These are phyloP conservation scores for Pseudozyma hubeiensis DNA, from an alignment of 1,284 basidiomycete species.

Conservation along the genomic window DNA sequence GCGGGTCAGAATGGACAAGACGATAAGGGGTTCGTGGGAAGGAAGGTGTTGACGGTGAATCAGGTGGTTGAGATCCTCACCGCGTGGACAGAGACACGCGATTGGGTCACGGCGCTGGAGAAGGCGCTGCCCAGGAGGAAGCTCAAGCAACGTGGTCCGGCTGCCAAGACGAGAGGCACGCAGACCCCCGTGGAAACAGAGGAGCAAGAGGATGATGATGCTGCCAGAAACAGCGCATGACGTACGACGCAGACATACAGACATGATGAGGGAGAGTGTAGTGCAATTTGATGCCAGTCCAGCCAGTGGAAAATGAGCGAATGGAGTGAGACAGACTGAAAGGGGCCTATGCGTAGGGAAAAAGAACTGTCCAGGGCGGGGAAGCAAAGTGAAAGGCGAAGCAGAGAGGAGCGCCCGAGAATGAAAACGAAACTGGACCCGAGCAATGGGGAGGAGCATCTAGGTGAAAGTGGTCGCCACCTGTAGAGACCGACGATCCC, in stretches of 20 bases:
- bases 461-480: constrained; percentile 31
- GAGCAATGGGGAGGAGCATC: not conserved
- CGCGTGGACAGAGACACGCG: constrained; percentile 76
- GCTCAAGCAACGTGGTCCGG: constrained; percentile 27
- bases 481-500: constrained; percentile 25
- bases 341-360: constrained; percentile 6
- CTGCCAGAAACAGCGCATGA: constrained; percentile 9
- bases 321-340: constrained; percentile 7
- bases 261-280: not conserved
- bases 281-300: constrained; percentile 23
- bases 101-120: constrained; percentile 70
- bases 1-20: constrained; percentile 5
- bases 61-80: constrained; percentile 92
- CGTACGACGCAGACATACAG: not conserved
- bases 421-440: not conserved
- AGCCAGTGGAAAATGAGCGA: constrained; percentile 16
- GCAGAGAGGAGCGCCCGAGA: not conserved
- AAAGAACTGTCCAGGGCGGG: not conserved
- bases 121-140: constrained; percentile 38
- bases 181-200: not conserved
- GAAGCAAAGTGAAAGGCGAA: constrained; percentile 3
- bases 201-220: constrained; percentile 14
- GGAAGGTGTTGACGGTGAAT: constrained; percentile 97
- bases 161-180: constrained; percentile 1
- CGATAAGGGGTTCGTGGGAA: constrained; percentile 31